Evolutionary conservation across 2,329 filamentous ascomycete genomes (phyloP), one percentile per base, ranked within the genome.

Genomic region (Aspergillus viridinutans): DNA sequence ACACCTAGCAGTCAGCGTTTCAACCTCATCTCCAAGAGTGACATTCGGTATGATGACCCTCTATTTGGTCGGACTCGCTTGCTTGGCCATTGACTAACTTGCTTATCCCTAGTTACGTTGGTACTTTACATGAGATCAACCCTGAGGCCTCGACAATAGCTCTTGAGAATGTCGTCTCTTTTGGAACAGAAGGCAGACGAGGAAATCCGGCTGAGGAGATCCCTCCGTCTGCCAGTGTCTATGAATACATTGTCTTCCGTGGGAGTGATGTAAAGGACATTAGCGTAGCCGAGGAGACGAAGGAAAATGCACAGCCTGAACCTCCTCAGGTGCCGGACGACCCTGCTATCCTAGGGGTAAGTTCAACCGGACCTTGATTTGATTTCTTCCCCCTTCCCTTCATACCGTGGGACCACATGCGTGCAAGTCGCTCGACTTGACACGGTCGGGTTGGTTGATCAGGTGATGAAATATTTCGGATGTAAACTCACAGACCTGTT

Each of bases 231-330:
- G 88, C 94, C 60, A 90, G 90, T 72, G 84, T 96, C 70, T 99
- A 97, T 80, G 94, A 97, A 74, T 97, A 97, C 79, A 97, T 99
- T 71, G 92, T 99, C 63, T 99, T 99, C 77, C 89, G 93, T 59
- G 94, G 94, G 67, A 97, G 91, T 75, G 94, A 99, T 80, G 94
- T 99, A 72, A 99, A 99, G 78, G 94, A 99, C 75, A 83, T 99
- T 69, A 90, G 91, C 68, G 93, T 99, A 69, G 92, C 96, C 70
- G 89, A 96, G 67, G 84, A 87, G 49, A 85, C 89, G 43, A 84
- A 86, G 66, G 80, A 85, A 61, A 85, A 85, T 67, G 87, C 90
- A 74, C 86, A 92, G 71, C 87, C 87, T 62, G 86, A 88, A 68
- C 87, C 88, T 58, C 88, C 89, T 53, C 85, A 87, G 63, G 85